Evolutionary conservation across 176 grass and related monocot species (phyloP), one percentile per base, ranked within the genome.

Genomic region (Oryza longistaminata): DNA sequence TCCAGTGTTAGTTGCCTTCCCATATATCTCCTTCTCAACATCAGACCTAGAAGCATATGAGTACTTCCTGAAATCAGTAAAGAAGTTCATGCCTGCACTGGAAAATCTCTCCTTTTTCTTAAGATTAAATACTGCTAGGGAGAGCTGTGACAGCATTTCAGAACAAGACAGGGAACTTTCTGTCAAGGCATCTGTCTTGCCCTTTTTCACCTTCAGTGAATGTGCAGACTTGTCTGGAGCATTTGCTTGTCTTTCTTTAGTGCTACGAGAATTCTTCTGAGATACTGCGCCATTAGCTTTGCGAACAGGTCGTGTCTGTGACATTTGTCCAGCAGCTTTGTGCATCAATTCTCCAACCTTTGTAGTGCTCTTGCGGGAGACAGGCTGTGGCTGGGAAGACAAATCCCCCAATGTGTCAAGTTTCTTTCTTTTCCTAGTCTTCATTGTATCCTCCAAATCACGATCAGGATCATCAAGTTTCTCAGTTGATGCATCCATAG

Each of bases 101-200:
- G 82, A 5, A 64, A 90, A 88, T 79, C 66, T 92, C 17, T 76
- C 88, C 35, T 73, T 70, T 17, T 85, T 79, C 46, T 92, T 77
- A 65, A 74, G 84, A 83, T 91, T 79, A 13, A 44, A 61, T 68
- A 91, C 91, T 85, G 75, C 85, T 74, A 92, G 44, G 52, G 83
- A 83, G 16, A 96, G 88, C 70, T 91, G 86, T 67, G 81, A 87
- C 46, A 92, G 42, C 85, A 99, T 89, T 76, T 94, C 91, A 92
- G 82, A 78, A 79, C 83, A 75, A 64, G 88, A 88, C 44, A 68
- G 27, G 58, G 77, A 81, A 44, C 84, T 81, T 64, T 86, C 74
- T 61, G 24, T 72, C 35, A 60, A 25, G 40, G 76, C 50, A 44
- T 65, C 67, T 73, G 87, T 83, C 75, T 91, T 91, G 37, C 75